Conservation (phyloP, 192 early-diverging fungal genomes). For the Umbelopsis vinacea region DNA sequence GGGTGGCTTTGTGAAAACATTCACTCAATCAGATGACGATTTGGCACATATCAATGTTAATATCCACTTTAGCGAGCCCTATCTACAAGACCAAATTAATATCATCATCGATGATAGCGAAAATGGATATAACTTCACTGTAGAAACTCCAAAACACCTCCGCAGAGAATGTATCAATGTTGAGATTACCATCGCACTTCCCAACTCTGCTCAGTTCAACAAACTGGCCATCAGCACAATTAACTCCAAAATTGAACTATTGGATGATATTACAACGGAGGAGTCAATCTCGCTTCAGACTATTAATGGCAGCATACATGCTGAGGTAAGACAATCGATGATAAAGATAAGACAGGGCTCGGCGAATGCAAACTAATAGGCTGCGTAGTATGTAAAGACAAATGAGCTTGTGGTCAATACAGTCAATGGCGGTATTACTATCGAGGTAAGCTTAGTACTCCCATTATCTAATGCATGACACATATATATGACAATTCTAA, state of each 20-base stretch:
- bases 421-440: background rate
- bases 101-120: background rate
- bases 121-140: background rate
- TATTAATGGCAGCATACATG: background rate
- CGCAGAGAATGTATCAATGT: conserved; percentile 2
- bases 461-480: background rate
- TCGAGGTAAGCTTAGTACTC: background rate
- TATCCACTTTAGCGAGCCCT: background rate
- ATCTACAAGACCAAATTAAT: conserved; percentile 1
- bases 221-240: background rate
- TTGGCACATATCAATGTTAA: background rate
- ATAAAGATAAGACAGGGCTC: background rate
- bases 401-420: background rate
- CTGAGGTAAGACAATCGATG: background rate
- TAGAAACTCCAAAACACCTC: background rate
- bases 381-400: background rate
- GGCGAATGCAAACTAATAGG: background rate
- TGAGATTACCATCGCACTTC: background rate
- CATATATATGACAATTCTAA: background rate
- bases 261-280: background rate
- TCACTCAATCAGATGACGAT: background rate
- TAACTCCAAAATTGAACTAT: background rate
- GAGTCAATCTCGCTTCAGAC: background rate
- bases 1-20: background rate
- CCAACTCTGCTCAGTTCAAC: background rate